Conservation (phyloP, 495 filamentous ascomycete genomes). For the Terfezia claveryi region DNA sequence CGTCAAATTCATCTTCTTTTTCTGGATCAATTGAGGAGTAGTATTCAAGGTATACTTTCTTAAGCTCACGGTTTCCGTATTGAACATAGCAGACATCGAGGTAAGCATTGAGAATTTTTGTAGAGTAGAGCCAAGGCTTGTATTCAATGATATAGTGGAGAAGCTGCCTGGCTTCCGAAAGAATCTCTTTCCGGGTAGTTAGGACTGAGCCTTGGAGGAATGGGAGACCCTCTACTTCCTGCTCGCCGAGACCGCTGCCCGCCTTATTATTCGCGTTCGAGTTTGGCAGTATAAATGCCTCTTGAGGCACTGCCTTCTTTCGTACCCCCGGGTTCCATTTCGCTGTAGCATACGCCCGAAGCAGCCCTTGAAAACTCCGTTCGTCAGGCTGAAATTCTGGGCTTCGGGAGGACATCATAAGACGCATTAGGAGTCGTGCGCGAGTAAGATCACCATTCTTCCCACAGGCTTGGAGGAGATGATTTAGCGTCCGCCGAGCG, state of each 20-base stretch:
- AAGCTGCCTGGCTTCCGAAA: conserved; percentile 9
- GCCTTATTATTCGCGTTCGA: too few species aligned
- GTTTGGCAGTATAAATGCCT: background rate
- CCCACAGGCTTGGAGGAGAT: conserved; percentile 16
- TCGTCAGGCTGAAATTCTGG: conserved; percentile 8
- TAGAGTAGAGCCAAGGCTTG: conserved; percentile 7
- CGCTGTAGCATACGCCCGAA: conserved; percentile 16
- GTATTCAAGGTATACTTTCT: conserved; percentile 5
- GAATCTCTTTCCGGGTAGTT: conserved; percentile 6
- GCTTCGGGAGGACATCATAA: conserved; percentile 11
- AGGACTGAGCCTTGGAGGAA: conserved; percentile 12
- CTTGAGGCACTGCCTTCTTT: background rate
- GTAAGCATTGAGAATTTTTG: conserved; percentile 17
- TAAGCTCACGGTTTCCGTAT: conserved; percentile 1
- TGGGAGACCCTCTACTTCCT: conserved; percentile 7
- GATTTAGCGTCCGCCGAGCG: conserved; percentile 7
- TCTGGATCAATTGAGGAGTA: background rate
- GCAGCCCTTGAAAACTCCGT: conserved; percentile 14
- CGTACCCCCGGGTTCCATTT: background rate
- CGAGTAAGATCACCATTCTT: conserved; percentile 13
- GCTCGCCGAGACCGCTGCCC: background rate
- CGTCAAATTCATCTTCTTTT: background rate
- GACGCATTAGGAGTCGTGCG: conserved; percentile 15
- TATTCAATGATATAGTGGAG: conserved; percentile 9
- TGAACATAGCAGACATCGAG: conserved; percentile 11